Evolutionary conservation across 306 rosid genomes (phyloP), one percentile per base, ranked within the genome.

Genomic region (Cucurbita argyrosperma): DNA sequence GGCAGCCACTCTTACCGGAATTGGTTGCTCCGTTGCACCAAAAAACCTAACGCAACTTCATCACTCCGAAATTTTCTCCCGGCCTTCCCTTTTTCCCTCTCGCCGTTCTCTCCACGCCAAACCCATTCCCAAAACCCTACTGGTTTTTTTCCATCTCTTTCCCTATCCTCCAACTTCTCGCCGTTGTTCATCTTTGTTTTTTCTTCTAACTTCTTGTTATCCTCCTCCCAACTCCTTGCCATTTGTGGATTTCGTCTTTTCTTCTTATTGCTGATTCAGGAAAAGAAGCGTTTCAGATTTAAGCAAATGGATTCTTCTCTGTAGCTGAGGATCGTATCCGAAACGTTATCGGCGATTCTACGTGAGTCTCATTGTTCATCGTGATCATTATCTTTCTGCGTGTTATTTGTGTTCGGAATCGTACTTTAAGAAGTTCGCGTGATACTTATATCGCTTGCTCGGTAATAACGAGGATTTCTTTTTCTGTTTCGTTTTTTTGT

Each of bases 71-170:
- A 45, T 47, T 57, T 47, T 47, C 74, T 68, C 74, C 1, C 8
- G 6, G 12, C 73, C 73, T 21, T 45, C 15, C 53, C 5, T 42
- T 42, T 43, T 43, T 46, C 12, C 12, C 8, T 19, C 54, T 46
- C 7, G 46, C 19, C 6, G 12, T 21, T 21, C 51, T 43, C 10
- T 1, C 4, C 43, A 11, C 14, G 8, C 50, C 53, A 42, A 66
- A 45, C 14, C 39, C 72, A 42, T 42, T 66, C 7, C 57, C 74
- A 11, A 66, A 68, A 68, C 74, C 74, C 74, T 68, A 68, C 74
- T 68, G 74, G 42, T 47, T 68, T 68, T 21, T 12, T 50, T 50
- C n/a, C 7, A 2, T 65, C 49, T 40, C 30, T 21, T 37, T 38
- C 12, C 23, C 15, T 8, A 5, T n/a, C 8, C 56, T 47, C 12